phyloP scores from a whole-genome alignment of 768 basidiomycete genomes.

The Hydnum rufescens region DNA sequence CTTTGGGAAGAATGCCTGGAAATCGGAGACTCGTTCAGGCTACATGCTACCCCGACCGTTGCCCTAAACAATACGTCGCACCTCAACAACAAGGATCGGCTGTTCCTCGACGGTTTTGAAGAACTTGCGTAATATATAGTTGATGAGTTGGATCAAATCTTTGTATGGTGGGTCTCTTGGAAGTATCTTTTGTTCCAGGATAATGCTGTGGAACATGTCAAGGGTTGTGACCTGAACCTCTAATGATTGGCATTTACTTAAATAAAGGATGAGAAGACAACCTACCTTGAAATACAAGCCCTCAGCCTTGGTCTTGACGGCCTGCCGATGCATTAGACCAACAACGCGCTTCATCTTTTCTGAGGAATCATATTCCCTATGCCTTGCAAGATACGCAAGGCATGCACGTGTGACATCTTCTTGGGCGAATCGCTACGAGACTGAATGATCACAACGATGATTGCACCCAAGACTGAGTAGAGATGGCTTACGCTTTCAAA shows the following conservation, averaged over 20 bases:
- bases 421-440: constrained; percentile 73
- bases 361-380: constrained; percentile 54
- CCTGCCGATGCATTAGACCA: constrained; percentile 74
- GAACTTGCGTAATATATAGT: constrained; percentile 75
- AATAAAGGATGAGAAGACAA: constrained; percentile 3
- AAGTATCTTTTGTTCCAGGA: constrained; percentile 60
- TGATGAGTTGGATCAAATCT: constrained; percentile 69
- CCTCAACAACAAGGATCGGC: constrained; percentile 76
- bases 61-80: constrained; percentile 18
- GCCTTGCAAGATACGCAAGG: constrained; percentile 61
- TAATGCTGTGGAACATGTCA: constrained; percentile 68
- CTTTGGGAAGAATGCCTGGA: constrained; percentile 74
- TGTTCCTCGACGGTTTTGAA: constrained; percentile 81
- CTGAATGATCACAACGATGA: neutral
- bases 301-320: constrained; percentile 78
- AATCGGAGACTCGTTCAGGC: too few species aligned
- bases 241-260: neutral
- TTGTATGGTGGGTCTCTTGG: constrained; percentile 62
- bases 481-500: constrained; percentile 56
- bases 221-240: constrained; percentile 67
- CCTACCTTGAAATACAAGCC: constrained; percentile 86
- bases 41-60: neutral
- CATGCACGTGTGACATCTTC: constrained; percentile 72
- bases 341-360: constrained; percentile 87
- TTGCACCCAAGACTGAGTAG: constrained; percentile 5